A percentile compares a stretch with the other conserved stretches of the same genome.
Conservation (phyloP, 371 early-diverging fungal genomes). For the Rhizomucor pusillus region DNA sequence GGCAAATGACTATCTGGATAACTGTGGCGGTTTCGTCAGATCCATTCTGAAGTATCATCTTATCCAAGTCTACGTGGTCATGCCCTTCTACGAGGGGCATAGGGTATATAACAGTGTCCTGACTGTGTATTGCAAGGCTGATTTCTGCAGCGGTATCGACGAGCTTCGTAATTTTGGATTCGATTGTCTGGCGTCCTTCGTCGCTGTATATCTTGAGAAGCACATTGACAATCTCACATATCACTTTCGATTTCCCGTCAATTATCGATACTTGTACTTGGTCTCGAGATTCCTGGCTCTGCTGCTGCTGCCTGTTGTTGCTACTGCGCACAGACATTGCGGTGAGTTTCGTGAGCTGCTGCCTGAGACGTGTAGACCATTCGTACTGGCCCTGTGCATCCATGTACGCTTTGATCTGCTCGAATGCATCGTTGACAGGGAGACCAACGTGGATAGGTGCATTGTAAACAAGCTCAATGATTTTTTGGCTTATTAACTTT, state of each 20-base stretch:
- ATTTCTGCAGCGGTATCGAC: conserved; percentile 36
- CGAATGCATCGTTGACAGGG: conserved; percentile 32
- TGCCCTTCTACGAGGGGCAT: conserved; percentile 9
- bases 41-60: conserved; percentile 6
- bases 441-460: conserved; percentile 30
- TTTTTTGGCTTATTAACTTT: conserved; percentile 30
- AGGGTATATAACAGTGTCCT: conserved; percentile 28
- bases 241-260: conserved; percentile 14
- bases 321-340: conserved; percentile 22
- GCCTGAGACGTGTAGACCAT: conserved; percentile 34
- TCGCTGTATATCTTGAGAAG: conserved; percentile 27
- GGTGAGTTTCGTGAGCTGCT: conserved; percentile 40
- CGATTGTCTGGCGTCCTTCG: conserved; percentile 15
- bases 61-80: not conserved
- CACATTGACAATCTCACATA: conserved; percentile 15
- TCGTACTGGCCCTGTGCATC: conserved; percentile 21
- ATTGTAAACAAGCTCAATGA: conserved; percentile 29
- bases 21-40: conserved; percentile 6
- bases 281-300: too few relatives aligned
- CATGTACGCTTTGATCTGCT: conserved; percentile 39
- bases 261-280: conserved; percentile 9
- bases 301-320: conserved; percentile 14
- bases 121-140: conserved; percentile 36
- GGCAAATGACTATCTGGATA: conserved; percentile 11
- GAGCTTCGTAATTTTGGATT: conserved; percentile 24